These are phyloP conservation scores for Kurtzmaniella natalensis DNA, from an alignment of 1,139 yeast species.

Conservation along the genomic window DNA sequence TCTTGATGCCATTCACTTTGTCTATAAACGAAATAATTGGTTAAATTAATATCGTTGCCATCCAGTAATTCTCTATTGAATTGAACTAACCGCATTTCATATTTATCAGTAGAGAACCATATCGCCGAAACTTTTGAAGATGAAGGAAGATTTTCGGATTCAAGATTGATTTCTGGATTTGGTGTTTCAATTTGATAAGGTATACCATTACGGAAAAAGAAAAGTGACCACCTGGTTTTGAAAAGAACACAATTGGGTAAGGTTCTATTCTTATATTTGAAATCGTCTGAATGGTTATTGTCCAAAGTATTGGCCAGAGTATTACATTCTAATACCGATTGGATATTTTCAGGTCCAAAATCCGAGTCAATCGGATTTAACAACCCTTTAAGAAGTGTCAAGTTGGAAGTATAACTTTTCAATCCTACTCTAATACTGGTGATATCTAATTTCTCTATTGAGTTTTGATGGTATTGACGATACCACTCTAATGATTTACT, in stretches of 20 bases:
- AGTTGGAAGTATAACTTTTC: not conserved
- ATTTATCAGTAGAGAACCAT: not conserved
- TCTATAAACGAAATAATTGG: slow-evolving; percentile 1
- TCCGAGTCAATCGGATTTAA: not conserved
- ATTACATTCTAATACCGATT: not conserved
- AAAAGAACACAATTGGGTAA: not conserved
- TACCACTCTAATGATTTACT: not conserved
- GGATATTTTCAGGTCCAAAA: not conserved
- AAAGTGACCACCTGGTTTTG: not conserved
- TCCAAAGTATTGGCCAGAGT: not conserved
- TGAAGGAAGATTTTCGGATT: not conserved
- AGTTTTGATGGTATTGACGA: not conserved
- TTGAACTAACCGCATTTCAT: not conserved
- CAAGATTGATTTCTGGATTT: not conserved
- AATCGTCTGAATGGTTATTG: too few relatives aligned
- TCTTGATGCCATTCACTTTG: slow-evolving; percentile 1
- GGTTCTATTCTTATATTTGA: not conserved
- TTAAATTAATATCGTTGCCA: not conserved
- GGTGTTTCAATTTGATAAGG: not conserved
- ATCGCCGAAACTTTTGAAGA: not conserved
- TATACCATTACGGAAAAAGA: not conserved
- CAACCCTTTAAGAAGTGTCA: not conserved
- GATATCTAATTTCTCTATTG: not conserved
- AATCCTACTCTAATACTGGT: slow-evolving; percentile 1
- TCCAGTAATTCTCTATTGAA: not conserved